Percentiles rank a stretch among this genome's conserved stretches.
Evolutionary conservation across 768 basidiomycete species (phyloP).

Genomic region (Gymnopilus junonius): DNA sequence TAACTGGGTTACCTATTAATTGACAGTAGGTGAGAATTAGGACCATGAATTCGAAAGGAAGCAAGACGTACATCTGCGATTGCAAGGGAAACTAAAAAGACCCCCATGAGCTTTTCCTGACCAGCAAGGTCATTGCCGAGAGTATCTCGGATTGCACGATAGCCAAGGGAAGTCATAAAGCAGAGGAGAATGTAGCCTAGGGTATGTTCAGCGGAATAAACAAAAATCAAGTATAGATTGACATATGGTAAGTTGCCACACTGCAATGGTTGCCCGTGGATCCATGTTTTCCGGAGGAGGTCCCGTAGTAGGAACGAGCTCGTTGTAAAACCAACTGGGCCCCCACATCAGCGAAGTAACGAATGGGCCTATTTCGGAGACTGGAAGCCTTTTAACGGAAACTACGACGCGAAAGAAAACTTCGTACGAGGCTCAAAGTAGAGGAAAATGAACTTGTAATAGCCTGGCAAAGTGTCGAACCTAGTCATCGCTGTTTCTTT

Average conservation of each 20-base stretch:
- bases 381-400: conserved; percentile 29
- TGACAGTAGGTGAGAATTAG: background rate
- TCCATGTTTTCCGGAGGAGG: conserved; percentile 39
- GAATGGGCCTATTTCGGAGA: conserved; percentile 54
- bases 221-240: conserved; percentile 11
- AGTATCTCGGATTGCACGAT: conserved; percentile 67
- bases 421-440: conserved; percentile 58
- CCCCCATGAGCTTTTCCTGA: conserved; percentile 73
- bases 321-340: conserved; percentile 61
- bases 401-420: background rate
- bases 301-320: conserved; percentile 50
- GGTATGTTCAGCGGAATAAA: background rate
- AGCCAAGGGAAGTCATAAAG: conserved; percentile 68
- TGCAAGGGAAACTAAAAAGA: conserved; percentile 63
- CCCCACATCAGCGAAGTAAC: conserved; percentile 55
- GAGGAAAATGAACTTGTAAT: conserved; percentile 59
- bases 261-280: conserved; percentile 52
- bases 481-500: conserved; percentile 13
- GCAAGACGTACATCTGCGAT: conserved; percentile 53
- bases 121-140: conserved; percentile 57
- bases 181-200: conserved; percentile 66
- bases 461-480: conserved; percentile 60
- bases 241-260: conserved; percentile 69
- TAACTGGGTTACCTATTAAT: conserved; percentile 16
- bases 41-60: background rate